Evolutionary conservation across 768 basidiomycete species (phyloP).

Genomic region (Phanerochaete sordida): DNA sequence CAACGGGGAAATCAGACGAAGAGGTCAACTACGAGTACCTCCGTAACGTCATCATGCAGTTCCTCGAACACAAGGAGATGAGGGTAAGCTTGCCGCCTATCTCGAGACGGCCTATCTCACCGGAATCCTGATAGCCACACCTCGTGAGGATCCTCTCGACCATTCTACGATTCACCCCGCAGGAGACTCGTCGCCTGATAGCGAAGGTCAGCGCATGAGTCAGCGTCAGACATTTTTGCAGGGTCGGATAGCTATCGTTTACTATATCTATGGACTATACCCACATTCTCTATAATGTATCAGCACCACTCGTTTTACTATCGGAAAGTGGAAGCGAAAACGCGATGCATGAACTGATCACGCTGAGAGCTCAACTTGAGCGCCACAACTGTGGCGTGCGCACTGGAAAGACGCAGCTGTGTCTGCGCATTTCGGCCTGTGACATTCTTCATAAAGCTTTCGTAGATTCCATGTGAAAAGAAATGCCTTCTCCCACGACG

Average conservation of each 20-base stretch:
- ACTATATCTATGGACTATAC: neutral
- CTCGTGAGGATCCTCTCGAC: slow-evolving; percentile 89
- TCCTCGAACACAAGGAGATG: slow-evolving; percentile 98
- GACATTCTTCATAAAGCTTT: too few relatives aligned
- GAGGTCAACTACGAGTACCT: slow-evolving; percentile 96
- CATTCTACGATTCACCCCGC: slow-evolving; percentile 91
- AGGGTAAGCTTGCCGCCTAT: slow-evolving; percentile 53
- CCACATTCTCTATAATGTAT: too few relatives aligned
- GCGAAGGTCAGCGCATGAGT: slow-evolving; percentile 62
- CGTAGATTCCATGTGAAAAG: too few relatives aligned
- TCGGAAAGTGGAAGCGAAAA: too few relatives aligned
- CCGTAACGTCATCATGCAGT: slow-evolving; percentile 94
- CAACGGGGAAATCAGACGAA: slow-evolving; percentile 60
- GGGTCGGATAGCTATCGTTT: neutral
- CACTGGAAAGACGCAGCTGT: too few relatives aligned
- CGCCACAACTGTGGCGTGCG: too few relatives aligned
- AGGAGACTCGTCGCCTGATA: slow-evolving; percentile 85
- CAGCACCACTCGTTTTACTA: too few relatives aligned
- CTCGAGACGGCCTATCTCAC: slow-evolving; percentile 5
- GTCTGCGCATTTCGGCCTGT: too few relatives aligned
- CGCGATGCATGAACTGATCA: too few relatives aligned
- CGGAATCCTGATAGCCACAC: slow-evolving; percentile 57
- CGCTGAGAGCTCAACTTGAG: too few relatives aligned
- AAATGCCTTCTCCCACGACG: too few relatives aligned
- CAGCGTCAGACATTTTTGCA: neutral